phyloP scores from a whole-genome alignment of 352 stramenopile genomes.

The Halophytophthora batemanensis region DNA sequence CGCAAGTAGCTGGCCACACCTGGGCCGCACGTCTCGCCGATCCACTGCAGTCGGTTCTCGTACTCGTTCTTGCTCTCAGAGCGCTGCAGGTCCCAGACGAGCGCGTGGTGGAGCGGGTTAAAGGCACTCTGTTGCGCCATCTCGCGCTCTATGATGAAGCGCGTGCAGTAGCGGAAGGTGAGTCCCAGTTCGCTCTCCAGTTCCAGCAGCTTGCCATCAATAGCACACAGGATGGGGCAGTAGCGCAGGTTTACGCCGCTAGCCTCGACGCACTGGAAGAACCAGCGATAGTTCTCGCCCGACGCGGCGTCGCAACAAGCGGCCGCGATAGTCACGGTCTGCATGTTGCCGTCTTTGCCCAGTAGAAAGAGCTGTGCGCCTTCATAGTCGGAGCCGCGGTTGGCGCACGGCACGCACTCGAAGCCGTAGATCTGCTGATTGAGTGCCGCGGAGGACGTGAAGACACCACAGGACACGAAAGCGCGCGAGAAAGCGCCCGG shows the following conservation, averaged over 20 bases:
- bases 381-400: slow-evolving; percentile 33
- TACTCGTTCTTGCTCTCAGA: slow-evolving; percentile 44
- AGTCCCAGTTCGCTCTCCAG: slow-evolving; percentile 40
- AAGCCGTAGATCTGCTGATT: slow-evolving; percentile 61
- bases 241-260: slow-evolving; percentile 40
- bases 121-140: slow-evolving; percentile 35
- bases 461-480: slow-evolving; percentile 48
- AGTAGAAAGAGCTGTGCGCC: slow-evolving; percentile 46
- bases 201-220: slow-evolving; percentile 29
- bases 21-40: slow-evolving; percentile 40
- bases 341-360: slow-evolving; percentile 51
- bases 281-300: slow-evolving; percentile 50
- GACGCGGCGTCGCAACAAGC: slow-evolving; percentile 35
- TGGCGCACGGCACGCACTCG: slow-evolving; percentile 29
- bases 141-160: slow-evolving; percentile 51
- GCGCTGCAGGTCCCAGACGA: slow-evolving; percentile 50
- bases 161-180: slow-evolving; percentile 49
- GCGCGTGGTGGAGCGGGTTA: slow-evolving; percentile 41
- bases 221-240: slow-evolving; percentile 40
- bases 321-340: slow-evolving; percentile 37
- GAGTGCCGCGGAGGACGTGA: slow-evolving; percentile 30
- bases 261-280: slow-evolving; percentile 39
- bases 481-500: slow-evolving; percentile 36
- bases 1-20: slow-evolving; percentile 36
- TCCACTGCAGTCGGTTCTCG: slow-evolving; percentile 52